Evolutionary conservation across 2,329 filamentous ascomycete species (phyloP).

Genomic region (Hyphodiscus sp.): DNA sequence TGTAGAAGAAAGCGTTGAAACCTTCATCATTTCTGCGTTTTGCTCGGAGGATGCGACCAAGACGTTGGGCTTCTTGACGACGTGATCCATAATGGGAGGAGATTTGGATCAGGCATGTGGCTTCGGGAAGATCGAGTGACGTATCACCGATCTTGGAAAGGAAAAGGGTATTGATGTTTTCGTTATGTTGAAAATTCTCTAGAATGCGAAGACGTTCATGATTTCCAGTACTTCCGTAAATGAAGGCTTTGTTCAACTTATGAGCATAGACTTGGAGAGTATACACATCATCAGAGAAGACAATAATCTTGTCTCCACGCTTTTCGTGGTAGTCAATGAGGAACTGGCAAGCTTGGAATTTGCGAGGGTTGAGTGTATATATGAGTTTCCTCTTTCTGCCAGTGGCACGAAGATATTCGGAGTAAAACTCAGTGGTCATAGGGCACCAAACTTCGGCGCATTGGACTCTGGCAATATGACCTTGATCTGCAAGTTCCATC

Average conservation of each 20-base stretch:
- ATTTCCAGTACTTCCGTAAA: conserved; percentile 74
- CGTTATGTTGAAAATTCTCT: conserved; percentile 92
- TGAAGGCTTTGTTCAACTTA: conserved; percentile 80
- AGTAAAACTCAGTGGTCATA: conserved; percentile 98
- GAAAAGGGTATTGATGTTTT: conserved; percentile 85
- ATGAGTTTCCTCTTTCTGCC: conserved; percentile 62
- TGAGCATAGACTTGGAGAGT: conserved; percentile 79
- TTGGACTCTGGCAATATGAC: conserved; percentile 93
- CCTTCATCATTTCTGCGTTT: conserved; percentile 96
- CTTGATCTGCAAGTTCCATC: conserved; percentile 97
- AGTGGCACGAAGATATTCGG: conserved; percentile 75
- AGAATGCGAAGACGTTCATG: conserved; percentile 85
- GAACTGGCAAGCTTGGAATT: conserved; percentile 96
- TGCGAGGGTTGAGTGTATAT: conserved; percentile 96
- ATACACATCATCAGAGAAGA: conserved; percentile 97
- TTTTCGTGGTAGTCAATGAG: conserved; percentile 97
- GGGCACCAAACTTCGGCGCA: conserved; percentile 99
- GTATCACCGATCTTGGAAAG: conserved; percentile 97
- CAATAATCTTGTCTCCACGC: conserved; percentile 93
- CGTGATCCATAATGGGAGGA: conserved; percentile 96
- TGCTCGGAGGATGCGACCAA: conserved; percentile 88
- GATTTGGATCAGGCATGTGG: conserved; percentile 94
- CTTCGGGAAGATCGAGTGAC: conserved; percentile 93
- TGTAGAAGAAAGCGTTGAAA: conserved; percentile 99
- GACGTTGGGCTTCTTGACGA: conserved; percentile 88